Percentiles rank a stretch among this genome's conserved stretches.
These are phyloP conservation scores for Colletotrichum musicola DNA, from an alignment of 2,329 filamentous ascomycete species.

Conservation along the genomic window DNA sequence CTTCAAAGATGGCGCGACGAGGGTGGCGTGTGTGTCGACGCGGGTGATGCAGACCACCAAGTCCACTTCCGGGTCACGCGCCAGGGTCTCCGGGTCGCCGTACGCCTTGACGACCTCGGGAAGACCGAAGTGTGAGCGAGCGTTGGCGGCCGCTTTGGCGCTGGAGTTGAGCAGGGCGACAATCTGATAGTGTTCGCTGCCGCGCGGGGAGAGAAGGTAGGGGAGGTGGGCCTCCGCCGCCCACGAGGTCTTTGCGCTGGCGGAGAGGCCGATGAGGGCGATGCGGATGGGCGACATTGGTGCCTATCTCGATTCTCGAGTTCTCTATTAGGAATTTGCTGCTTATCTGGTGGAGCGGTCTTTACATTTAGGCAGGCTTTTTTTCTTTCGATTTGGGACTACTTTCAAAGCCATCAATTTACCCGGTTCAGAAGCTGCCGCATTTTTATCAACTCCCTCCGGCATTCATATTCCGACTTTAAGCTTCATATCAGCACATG, in stretches of 20 bases:
- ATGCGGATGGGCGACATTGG: conserved; percentile 57
- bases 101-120: conserved; percentile 58
- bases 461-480: no score
- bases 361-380: no score
- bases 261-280: conserved; percentile 69
- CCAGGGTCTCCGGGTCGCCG: conserved; percentile 61
- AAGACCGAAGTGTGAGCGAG: conserved; percentile 58
- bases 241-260: conserved; percentile 65
- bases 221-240: conserved; percentile 69
- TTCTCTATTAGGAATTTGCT: no score
- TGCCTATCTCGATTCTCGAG: no score
- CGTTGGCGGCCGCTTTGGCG: conserved; percentile 55
- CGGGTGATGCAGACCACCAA: conserved; percentile 67
- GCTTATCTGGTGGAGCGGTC: no score
- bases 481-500: no score
- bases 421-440: no score
- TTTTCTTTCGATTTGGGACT: no score
- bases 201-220: conserved; percentile 64
- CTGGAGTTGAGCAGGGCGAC: conserved; percentile 66
- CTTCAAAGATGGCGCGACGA: conserved; percentile 58
- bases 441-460: no score
- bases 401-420: no score
- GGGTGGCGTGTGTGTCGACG: conserved; percentile 64
- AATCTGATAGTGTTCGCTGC: conserved; percentile 59
- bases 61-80: conserved; percentile 62